Conservation (phyloP, 257 asterid species). For the Solanum sejunctum region DNA sequence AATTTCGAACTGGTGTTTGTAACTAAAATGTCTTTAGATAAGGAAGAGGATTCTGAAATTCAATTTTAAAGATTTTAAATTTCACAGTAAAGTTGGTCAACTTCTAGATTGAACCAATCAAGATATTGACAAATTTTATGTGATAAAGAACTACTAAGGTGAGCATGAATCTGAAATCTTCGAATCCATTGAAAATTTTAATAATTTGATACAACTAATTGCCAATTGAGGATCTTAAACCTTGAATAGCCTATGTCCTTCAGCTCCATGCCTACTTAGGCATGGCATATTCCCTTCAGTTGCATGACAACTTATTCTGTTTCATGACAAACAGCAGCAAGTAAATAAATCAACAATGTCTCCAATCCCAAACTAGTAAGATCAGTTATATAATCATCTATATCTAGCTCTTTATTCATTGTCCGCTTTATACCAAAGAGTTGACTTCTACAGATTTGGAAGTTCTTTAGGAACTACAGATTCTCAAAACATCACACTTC, state of each 20-base stretch:
- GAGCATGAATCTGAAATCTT: background rate
- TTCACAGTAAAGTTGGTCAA: background rate
- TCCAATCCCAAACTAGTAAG: background rate
- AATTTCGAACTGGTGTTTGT: background rate
- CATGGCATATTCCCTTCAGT: background rate
- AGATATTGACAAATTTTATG: background rate
- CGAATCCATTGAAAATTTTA: background rate
- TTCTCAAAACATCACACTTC: background rate
- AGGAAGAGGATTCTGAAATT: background rate
- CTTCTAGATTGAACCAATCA: background rate
- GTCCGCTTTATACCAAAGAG: background rate
- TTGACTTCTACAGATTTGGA: background rate
- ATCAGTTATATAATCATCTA: background rate
- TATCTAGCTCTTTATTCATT: background rate
- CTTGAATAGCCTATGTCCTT: background rate
- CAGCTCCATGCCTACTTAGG: background rate
- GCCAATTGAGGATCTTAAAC: background rate
- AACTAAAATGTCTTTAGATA: background rate
- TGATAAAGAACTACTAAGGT: background rate
- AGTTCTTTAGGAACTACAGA: background rate
- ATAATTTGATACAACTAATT: background rate
- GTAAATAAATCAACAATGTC: background rate
- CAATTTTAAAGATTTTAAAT: background rate
- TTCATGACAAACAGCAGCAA: background rate
- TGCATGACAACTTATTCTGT: background rate